Percentiles rank a stretch among this genome's conserved stretches.
These are phyloP conservation scores for Backusella westeae DNA, from an alignment of 192 early-diverging fungal genomes.

Conservation along the genomic window DNA sequence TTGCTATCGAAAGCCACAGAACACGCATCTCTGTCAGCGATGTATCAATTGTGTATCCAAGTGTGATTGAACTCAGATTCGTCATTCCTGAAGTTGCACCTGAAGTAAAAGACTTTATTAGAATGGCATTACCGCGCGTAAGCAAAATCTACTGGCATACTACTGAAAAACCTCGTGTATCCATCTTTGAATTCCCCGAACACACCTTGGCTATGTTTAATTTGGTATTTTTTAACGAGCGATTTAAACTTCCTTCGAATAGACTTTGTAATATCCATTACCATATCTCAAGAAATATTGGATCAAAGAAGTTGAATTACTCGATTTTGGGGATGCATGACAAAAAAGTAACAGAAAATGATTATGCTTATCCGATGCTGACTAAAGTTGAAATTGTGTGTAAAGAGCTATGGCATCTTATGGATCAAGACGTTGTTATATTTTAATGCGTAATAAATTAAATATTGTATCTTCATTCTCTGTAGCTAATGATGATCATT, in stretches of 20 bases:
- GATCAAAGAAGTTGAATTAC: background rate
- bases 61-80: background rate
- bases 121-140: background rate
- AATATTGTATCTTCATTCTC: too few relatives aligned
- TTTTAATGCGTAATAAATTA: background rate
- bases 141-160: background rate
- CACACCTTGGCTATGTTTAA: background rate
- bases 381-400: background rate
- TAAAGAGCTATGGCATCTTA: background rate
- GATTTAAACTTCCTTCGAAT: background rate
- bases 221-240: background rate
- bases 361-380: background rate
- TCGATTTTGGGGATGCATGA: background rate
- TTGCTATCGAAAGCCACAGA: background rate
- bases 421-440: background rate
- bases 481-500: too few relatives aligned
- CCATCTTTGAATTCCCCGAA: background rate
- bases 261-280: background rate
- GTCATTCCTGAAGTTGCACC: background rate
- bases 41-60: background rate
- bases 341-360: background rate
- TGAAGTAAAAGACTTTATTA: background rate
- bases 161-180: background rate
- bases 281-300: background rate
- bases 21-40: background rate